Conservation (phyloP, 2,329 filamentous ascomycete genomes). For the Canariomyces notabilis region DNA sequence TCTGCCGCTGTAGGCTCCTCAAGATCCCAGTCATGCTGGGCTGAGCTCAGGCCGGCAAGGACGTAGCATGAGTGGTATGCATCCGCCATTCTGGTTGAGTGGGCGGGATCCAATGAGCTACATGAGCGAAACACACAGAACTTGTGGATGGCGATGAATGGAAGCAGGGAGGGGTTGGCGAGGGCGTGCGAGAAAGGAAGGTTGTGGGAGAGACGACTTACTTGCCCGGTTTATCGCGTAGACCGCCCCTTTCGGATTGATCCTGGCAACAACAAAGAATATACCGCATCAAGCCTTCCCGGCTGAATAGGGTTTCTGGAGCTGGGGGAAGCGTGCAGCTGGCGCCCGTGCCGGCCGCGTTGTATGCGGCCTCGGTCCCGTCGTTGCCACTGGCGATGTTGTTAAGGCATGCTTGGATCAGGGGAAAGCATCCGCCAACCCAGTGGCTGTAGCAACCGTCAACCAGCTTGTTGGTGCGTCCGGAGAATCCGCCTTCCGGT, state of each 20-base stretch:
- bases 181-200: constrained; percentile 7
- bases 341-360: constrained; percentile 15
- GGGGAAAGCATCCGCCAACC: constrained; percentile 91
- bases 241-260: constrained; percentile 62
- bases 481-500: constrained; percentile 88
- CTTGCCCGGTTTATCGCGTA: constrained; percentile 92
- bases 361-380: not conserved
- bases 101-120: not conserved
- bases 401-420: constrained; percentile 71
- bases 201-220: constrained; percentile 41
- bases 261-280: constrained; percentile 87
- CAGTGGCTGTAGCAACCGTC: constrained; percentile 98
- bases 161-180: constrained; percentile 6
- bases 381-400: constrained; percentile 30
- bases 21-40: constrained; percentile 63
- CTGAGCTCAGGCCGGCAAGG: constrained; percentile 75
- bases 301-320: constrained; percentile 62
- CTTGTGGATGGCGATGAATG: constrained; percentile 6
- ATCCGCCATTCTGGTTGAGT: constrained; percentile 60
- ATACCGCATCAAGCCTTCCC: constrained; percentile 81
- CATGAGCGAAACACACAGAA: constrained; percentile 7
- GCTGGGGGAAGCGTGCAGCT: constrained; percentile 28
- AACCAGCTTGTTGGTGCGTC: constrained; percentile 94
- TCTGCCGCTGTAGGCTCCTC: constrained; percentile 34
- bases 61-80: constrained; percentile 93